Evolutionary conservation across 2,329 filamentous ascomycete genomes (phyloP).

Genomic region (Orbilia quercus): DNA sequence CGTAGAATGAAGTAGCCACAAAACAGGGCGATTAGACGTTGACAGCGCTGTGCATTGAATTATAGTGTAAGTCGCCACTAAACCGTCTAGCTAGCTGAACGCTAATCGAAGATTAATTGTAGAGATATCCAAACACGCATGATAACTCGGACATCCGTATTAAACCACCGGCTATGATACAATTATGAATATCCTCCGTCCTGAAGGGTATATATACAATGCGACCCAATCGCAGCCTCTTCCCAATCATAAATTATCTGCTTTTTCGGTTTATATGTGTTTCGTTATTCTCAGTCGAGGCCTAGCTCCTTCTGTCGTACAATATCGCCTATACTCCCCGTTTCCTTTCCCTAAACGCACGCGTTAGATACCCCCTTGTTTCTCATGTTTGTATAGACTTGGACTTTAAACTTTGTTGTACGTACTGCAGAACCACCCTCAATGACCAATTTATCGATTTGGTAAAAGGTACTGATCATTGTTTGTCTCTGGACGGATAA

Average conservation of each 20-base stretch:
- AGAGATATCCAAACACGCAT: neutral
- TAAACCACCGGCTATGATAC: constrained; percentile 25
- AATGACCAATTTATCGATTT: constrained; percentile 89
- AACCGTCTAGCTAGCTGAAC: neutral
- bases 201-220: constrained; percentile 34
- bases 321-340: constrained; percentile 76
- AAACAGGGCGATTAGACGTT: too few species aligned
- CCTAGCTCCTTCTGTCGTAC: constrained; percentile 82
- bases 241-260: neutral
- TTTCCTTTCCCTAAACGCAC: constrained; percentile 69
- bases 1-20: too few species aligned
- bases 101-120: neutral
- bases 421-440: constrained; percentile 83
- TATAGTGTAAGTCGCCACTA: too few species aligned
- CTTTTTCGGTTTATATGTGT: constrained; percentile 5
- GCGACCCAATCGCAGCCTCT: neutral
- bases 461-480: constrained; percentile 92
- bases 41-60: too few species aligned
- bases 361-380: constrained; percentile 58
- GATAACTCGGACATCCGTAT: neutral
- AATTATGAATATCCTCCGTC: constrained; percentile 12
- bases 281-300: constrained; percentile 18
- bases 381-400: too few species aligned
- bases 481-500: constrained; percentile 83
- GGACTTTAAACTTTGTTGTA: constrained; percentile 56